phyloP scores from a whole-genome alignment of 192 early-diverging fungal species.

The Backusella sp. region DNA sequence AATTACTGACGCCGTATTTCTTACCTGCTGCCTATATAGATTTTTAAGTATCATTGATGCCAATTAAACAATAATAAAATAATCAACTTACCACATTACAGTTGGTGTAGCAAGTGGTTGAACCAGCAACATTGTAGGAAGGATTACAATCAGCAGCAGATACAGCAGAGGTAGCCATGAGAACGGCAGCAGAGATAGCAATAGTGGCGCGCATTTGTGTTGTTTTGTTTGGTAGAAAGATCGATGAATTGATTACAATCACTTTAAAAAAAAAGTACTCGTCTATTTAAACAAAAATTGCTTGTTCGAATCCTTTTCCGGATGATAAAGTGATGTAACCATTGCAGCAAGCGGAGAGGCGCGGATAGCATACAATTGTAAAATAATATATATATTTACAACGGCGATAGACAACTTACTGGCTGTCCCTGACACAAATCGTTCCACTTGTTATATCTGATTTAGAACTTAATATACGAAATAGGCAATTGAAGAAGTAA shows the following conservation, averaged over 20 bases:
- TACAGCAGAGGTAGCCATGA: conserved; percentile 14
- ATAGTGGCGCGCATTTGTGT: conserved; percentile 33
- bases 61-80: not conserved
- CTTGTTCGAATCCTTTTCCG: not conserved
- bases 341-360: not conserved
- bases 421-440: not conserved
- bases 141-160: conserved; percentile 24
- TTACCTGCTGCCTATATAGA: conserved; percentile 19
- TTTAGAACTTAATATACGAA: not conserved
- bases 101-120: conserved; percentile 23
- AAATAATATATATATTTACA: not conserved
- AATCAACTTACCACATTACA: conserved; percentile 31
- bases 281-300: not conserved
- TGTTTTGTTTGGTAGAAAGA: not conserved
- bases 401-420: not conserved
- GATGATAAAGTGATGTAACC: not conserved
- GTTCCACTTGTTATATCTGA: not conserved
- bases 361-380: not conserved
- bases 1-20: conserved; percentile 3
- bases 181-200: conserved; percentile 11
- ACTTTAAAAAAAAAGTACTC: not conserved
- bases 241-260: not conserved
- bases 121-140: conserved; percentile 23
- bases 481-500: not conserved
- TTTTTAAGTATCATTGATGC: not conserved